Conservation (phyloP, 352 stramenopile species). For the Blastocystis sp. region DNA sequence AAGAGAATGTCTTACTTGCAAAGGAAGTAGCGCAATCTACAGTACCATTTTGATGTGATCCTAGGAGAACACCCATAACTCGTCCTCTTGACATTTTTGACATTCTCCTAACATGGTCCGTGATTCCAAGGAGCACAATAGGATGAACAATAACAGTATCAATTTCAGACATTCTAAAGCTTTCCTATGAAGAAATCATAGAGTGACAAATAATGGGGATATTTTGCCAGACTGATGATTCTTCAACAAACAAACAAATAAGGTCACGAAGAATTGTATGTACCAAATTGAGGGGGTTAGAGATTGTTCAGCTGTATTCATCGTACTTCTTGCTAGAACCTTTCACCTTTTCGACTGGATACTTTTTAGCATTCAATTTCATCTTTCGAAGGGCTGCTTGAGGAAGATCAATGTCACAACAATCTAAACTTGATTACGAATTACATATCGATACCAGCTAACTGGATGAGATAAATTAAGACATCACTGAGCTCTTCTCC, state of each 20-base stretch:
- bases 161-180: constrained; percentile 36
- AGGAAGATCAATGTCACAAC: constrained; percentile 80
- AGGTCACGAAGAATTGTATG: background rate
- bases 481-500: constrained; percentile 91
- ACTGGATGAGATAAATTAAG: constrained; percentile 86
- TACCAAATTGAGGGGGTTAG: background rate
- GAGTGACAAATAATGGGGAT: background rate
- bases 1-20: constrained; percentile 1
- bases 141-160: constrained; percentile 61
- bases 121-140: constrained; percentile 52
- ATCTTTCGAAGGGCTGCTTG: constrained; percentile 83
- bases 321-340: constrained; percentile 65
- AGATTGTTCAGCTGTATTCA: constrained; percentile 43
- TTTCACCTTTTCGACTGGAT: constrained; percentile 68
- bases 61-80: constrained; percentile 53
- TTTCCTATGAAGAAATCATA: background rate
- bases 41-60: constrained; percentile 17
- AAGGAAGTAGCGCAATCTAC: constrained; percentile 60
- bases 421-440: constrained; percentile 66
- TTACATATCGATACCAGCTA: constrained; percentile 68
- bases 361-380: constrained; percentile 78
- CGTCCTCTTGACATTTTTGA: constrained; percentile 51
- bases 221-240: constrained; percentile 18
- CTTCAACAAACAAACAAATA: background rate
- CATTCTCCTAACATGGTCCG: constrained; percentile 57